Conservation (phyloP, 2,329 filamentous ascomycete species). For the Colletotrichum sp. region DNA sequence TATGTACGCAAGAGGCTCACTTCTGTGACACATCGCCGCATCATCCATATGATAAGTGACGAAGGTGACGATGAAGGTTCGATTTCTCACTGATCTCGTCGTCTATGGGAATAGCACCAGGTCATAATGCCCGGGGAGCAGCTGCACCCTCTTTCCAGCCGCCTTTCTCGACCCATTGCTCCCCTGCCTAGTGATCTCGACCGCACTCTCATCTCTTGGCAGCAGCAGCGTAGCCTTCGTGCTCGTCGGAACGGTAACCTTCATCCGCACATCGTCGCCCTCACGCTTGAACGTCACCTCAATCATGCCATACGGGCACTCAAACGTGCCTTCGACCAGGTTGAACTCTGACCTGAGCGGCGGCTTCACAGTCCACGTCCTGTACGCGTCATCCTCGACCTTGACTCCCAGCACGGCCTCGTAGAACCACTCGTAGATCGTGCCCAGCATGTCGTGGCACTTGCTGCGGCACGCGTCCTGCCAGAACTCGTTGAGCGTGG, state of each 20-base stretch:
- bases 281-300: constrained; percentile 24
- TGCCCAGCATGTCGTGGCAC: constrained; percentile 53
- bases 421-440: constrained; percentile 54
- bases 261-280: constrained; percentile 13
- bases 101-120: not conserved
- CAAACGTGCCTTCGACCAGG: constrained; percentile 37
- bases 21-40: not conserved
- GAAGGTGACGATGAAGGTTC: accelerated
- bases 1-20: accelerated
- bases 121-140: constrained; percentile 24
- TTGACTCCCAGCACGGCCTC: constrained; percentile 42
- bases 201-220: constrained; percentile 19
- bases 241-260: constrained; percentile 24
- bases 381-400: constrained; percentile 40
- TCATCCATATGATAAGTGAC: accelerated
- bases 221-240: constrained; percentile 25
- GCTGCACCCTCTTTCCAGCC: constrained; percentile 15
- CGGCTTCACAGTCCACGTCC: constrained; percentile 41
- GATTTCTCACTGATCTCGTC: not conserved
- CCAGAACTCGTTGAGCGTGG: constrained; percentile 47
- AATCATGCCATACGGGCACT: constrained; percentile 43
- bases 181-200: constrained; percentile 14
- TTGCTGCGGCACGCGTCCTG: constrained; percentile 46
- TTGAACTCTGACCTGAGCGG: constrained; percentile 44
- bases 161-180: not conserved